Conservation (phyloP, 352 stramenopile species). For the Phytophthora syringae region DNA sequence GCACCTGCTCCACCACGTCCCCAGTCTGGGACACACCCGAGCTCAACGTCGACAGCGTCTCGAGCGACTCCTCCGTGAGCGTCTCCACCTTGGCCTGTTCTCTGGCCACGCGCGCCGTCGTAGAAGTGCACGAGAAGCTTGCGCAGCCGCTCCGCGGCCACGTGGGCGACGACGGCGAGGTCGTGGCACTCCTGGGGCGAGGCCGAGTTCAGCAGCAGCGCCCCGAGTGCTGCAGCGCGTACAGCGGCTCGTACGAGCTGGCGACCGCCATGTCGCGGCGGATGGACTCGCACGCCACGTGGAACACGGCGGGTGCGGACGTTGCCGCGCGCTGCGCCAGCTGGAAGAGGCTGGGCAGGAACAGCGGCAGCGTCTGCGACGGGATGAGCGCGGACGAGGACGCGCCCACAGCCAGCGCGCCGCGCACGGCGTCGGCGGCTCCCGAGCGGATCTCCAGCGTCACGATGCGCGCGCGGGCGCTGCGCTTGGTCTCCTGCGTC, state of each 20-base stretch:
- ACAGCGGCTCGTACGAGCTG: constrained; percentile 69
- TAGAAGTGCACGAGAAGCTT: constrained; percentile 86
- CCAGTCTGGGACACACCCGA: constrained; percentile 16
- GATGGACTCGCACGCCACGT: constrained; percentile 67
- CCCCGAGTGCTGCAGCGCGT: constrained; percentile 77
- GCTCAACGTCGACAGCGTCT: constrained; percentile 43
- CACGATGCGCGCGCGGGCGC: constrained; percentile 58
- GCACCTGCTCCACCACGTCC: constrained; percentile 68
- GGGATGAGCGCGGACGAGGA: constrained; percentile 59
- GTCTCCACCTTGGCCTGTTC: constrained; percentile 68
- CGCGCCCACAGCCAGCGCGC: constrained; percentile 61
- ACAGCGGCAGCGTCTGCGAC: constrained; percentile 78
- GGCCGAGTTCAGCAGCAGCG: constrained; percentile 73
- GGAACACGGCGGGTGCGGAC: constrained; percentile 52
- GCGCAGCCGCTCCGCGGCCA: constrained; percentile 61
- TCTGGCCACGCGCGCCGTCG: constrained; percentile 70
- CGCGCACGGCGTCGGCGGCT: constrained; percentile 62
- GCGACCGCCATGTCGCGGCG: constrained; percentile 60
- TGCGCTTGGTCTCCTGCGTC: constrained; percentile 18
- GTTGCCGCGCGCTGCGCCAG: constrained; percentile 48
- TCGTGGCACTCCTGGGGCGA: constrained; percentile 82
- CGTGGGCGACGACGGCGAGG: constrained; percentile 75
- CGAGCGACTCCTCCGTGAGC: constrained; percentile 57
- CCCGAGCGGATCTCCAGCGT: constrained; percentile 66
- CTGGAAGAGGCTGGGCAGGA: constrained; percentile 74